Evolutionary conservation across 306 rosid species (phyloP).

Genomic region (Citrullus amarus): DNA sequence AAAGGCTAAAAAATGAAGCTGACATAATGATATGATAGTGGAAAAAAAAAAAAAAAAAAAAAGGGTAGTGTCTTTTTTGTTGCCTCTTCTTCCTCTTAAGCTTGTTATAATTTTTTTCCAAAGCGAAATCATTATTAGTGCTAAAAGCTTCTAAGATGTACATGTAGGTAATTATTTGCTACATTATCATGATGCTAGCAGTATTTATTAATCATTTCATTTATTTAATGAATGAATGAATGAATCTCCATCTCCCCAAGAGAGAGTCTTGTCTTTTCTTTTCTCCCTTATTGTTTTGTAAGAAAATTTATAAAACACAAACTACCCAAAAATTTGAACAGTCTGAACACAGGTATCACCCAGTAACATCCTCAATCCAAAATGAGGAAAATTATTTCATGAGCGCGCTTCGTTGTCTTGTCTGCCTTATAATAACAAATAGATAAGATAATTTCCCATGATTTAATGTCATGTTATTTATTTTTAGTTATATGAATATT

Average conservation of each 20-base stretch:
- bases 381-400: too few relatives aligned
- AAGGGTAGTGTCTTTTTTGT: not conserved
- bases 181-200: not conserved
- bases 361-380: too few relatives aligned
- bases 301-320: not conserved
- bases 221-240: not conserved
- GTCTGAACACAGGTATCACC: not conserved
- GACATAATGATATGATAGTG: not conserved
- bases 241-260: not conserved
- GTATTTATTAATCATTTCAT: not conserved
- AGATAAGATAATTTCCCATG: too few relatives aligned
- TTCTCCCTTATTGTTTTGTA: not conserved
- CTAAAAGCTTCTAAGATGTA: conserved; percentile 1
- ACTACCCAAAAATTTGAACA: too few relatives aligned
- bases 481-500: too few relatives aligned
- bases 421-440: too few relatives aligned
- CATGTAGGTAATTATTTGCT: conserved; percentile 1
- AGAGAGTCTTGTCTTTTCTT: not conserved
- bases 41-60: not conserved
- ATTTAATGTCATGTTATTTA: too few relatives aligned
- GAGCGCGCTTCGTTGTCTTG: too few relatives aligned
- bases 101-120: not conserved
- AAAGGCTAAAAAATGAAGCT: conserved; percentile 81
- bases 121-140: not conserved
- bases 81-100: not conserved